Conservation (phyloP, 129 eudicot genomes). For the Helianthus annuus region HanXRQr2.0-SUNRISE NC_035434.2:151288573-151289072, state of each 20-base stretch:
- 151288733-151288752: conserved; percentile 67
- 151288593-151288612: background rate
- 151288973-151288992: too few relatives aligned
- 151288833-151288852: conserved; percentile 67
- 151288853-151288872: conserved; percentile 21
- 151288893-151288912: too few relatives aligned
- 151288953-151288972: too few relatives aligned
- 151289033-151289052: too few relatives aligned
- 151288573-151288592: background rate
- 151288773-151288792: conserved; percentile 71
- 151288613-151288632: background rate
- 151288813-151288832: conserved; percentile 65
- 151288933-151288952: too few relatives aligned
- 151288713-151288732: conserved; percentile 62
- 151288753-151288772: conserved; percentile 62
- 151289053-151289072: too few relatives aligned
- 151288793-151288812: conserved; percentile 68
- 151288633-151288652: conserved; percentile 59
- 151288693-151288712: conserved; percentile 72
- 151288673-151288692: conserved; percentile 56
- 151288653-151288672: conserved; percentile 69
- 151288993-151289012: too few relatives aligned
- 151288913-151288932: too few relatives aligned
- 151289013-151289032: too few relatives aligned
- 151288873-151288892: too few relatives aligned